Conservation (phyloP, 2,329 filamentous ascomycete genomes). For the Talaromyces pinophilus region DNA sequence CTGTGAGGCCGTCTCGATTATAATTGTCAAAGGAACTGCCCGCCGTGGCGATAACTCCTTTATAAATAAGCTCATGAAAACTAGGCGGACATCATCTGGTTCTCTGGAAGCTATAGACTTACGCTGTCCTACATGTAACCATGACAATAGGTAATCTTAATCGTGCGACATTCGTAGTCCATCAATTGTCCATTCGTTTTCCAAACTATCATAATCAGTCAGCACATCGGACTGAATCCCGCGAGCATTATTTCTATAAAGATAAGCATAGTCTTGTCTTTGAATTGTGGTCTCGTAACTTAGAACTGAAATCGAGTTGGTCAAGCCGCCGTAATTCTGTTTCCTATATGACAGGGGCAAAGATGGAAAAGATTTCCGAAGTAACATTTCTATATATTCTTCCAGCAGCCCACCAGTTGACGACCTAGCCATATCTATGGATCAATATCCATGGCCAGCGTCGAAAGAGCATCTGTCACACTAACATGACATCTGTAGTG, state of each 20-base stretch:
- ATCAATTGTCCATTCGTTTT: neutral
- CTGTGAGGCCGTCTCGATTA: neutral
- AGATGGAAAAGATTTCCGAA: too few relatives aligned
- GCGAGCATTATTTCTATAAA: neutral
- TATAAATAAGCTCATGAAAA: neutral
- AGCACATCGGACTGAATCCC: neutral
- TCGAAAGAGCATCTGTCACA: neutral
- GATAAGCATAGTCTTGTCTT: neutral
- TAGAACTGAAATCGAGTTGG: neutral
- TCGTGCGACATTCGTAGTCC: neutral
- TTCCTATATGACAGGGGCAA: too few relatives aligned
- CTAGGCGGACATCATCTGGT: neutral
- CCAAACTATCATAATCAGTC: constrained; percentile 25
- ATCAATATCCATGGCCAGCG: too few relatives aligned
- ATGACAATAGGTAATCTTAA: neutral
- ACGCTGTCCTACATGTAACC: neutral
- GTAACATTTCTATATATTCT: too few relatives aligned
- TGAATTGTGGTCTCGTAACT: neutral
- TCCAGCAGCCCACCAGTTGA: too few relatives aligned
- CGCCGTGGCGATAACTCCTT: neutral
- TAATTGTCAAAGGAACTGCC: neutral
- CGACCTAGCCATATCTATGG: too few relatives aligned
- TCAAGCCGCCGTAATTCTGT: too few relatives aligned
- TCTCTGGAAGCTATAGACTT: neutral
- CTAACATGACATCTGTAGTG: neutral